Evolutionary conservation across 2,329 filamentous ascomycete genomes (phyloP), one percentile per base, ranked within the genome.

Genomic region (Fusarium euwallaceae): DNA sequence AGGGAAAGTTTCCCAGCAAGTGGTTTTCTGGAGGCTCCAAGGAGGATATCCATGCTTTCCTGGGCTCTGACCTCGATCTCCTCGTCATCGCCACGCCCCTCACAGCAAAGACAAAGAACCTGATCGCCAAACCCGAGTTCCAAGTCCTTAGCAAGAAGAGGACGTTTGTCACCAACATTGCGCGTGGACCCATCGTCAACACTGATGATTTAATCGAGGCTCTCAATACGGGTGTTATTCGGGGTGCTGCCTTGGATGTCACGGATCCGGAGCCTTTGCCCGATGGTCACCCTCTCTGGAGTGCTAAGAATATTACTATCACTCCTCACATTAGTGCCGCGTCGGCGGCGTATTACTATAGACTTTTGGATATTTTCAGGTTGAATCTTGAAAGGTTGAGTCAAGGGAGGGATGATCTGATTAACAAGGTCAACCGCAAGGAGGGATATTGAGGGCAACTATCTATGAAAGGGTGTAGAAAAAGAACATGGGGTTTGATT

Each of bases 181-280:
- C 91, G 0, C 88, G 94, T 2, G 94, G 87, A 0, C 82, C 84
- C 0, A 82, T 89, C 16, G 79, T 89, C 24, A 77, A 86, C 59
- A 87, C 86, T 2, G 83, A 87, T 3, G 92, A 90, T 2, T 80
- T 96, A 61, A 87, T 94, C 20, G 84, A 85, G 2, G 92, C 92
- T 0, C 83, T 95, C 12, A 82, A 88, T 43, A 72, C 72, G 4
- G 85, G 80, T 6, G 58, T 79, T 17, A 84, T 87, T 58, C 78
- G 85, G 4, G 94, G 94, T 34, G 94, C 94, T 0, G 93, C 93
- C 2, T 82, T 96, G 45, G 94, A 95, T 79, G 94, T 96, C 1
- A 93, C 93, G 2, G 93, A 95, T 70, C 94, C 94, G 0, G 94
- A 96, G 81, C 94, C 94, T 0, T 80, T 96, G 72, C 93, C 93